Evolutionary conservation across 164 flowering plant species (phyloP).

Genomic region (Sextonia rubra): DNA sequence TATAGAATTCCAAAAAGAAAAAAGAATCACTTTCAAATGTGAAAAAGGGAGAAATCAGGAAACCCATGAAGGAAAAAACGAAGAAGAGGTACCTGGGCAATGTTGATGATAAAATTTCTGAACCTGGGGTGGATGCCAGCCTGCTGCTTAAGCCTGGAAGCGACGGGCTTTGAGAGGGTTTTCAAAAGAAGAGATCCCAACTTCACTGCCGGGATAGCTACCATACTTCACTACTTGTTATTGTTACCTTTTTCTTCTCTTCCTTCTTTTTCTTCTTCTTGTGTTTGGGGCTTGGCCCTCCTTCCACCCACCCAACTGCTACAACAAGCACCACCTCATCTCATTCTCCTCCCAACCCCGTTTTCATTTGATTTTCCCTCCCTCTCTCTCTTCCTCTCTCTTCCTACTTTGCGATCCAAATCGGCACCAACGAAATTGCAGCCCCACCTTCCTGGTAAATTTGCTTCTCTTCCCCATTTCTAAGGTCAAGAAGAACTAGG

Average conservation of each 20-base stretch:
- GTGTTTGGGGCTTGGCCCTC: background rate
- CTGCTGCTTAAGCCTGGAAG: slow-evolving; percentile 56
- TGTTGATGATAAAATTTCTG: slow-evolving; percentile 48
- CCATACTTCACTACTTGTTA: slow-evolving; percentile 23
- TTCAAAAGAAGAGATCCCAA: slow-evolving; percentile 70
- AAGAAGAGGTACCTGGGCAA: slow-evolving; percentile 58
- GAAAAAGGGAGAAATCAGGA: background rate
- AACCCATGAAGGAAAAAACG: background rate
- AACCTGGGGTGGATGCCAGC: slow-evolving; percentile 66
- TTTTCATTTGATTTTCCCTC: background rate
- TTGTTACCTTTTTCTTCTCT: background rate
- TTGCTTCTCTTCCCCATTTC: too few relatives aligned
- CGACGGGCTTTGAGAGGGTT: slow-evolving; percentile 75
- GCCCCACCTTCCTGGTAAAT: too few relatives aligned
- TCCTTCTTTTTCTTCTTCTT: background rate
- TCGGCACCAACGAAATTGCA: too few relatives aligned
- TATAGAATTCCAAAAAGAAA: background rate
- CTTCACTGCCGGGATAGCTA: slow-evolving; percentile 57
- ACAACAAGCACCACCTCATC: background rate
- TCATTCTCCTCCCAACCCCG: background rate
- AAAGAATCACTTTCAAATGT: background rate
- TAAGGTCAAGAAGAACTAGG: too few relatives aligned
- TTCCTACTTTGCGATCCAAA: too few relatives aligned
- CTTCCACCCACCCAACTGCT: background rate
- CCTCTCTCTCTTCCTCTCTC: background rate